Conservation (phyloP, 768 basidiomycete species). For the Leucosporidium creatinivorum region DNA sequence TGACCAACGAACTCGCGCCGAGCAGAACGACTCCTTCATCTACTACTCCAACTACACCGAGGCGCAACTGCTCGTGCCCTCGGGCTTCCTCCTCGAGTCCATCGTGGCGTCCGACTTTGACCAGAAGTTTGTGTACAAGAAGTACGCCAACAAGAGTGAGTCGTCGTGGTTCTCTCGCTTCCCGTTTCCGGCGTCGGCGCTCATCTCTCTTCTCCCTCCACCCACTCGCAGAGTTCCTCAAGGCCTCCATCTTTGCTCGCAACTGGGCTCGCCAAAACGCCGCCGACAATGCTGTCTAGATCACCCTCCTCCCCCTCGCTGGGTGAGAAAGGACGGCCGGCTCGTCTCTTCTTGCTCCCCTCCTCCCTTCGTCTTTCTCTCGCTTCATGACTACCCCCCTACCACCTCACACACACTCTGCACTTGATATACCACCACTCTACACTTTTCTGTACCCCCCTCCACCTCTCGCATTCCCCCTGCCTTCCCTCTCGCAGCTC, state of each 20-base stretch:
- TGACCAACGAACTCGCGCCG: slow-evolving; percentile 5
- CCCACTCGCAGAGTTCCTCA: slow-evolving; percentile 59
- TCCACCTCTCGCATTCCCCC: no score
- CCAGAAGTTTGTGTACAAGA: slow-evolving; percentile 83
- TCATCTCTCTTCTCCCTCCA: neutral
- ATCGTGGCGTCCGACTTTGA: slow-evolving; percentile 70
- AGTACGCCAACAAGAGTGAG: slow-evolving; percentile 81
- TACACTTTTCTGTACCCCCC: no score
- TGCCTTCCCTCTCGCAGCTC: no score
- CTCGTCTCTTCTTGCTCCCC: no score
- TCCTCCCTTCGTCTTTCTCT: no score
- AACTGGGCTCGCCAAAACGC: slow-evolving; percentile 45
- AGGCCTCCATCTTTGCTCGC: slow-evolving; percentile 52
- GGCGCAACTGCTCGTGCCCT: slow-evolving; percentile 73
- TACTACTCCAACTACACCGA: slow-evolving; percentile 89
- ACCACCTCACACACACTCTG: no score
- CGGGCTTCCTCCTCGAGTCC: slow-evolving; percentile 72
- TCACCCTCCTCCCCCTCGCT: no score
- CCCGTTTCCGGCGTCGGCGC: neutral
- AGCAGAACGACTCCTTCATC: slow-evolving; percentile 78
- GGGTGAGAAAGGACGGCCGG: no score
- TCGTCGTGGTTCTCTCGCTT: neutral
- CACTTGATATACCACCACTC: no score
- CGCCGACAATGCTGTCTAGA: neutral
- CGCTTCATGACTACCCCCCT: no score